phyloP scores from a whole-genome alignment of 148 eudicot species.

The Rhododendron ovatum region DNA sequence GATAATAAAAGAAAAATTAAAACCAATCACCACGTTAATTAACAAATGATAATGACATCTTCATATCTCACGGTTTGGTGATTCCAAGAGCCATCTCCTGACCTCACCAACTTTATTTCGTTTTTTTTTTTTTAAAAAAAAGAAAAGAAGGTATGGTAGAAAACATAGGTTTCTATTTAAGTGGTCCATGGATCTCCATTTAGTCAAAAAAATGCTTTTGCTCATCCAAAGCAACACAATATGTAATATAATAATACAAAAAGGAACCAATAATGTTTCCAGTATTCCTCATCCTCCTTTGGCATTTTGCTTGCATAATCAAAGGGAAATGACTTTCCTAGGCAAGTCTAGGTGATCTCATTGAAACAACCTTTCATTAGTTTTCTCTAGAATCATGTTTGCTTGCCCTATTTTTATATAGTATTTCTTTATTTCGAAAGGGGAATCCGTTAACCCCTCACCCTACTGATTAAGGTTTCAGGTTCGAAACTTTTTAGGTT shows the following conservation, averaged over 20 bases:
- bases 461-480: too few relatives aligned
- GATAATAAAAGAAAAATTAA: too few relatives aligned
- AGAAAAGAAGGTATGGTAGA: neutral
- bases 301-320: neutral
- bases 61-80: neutral
- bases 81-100: neutral
- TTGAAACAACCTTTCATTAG: neutral
- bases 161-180: neutral
- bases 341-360: neutral
- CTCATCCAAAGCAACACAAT: constrained; percentile 6
- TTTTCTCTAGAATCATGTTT: neutral
- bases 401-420: neutral
- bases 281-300: neutral
- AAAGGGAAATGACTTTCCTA: neutral
- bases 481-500: too few relatives aligned
- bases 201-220: constrained; percentile 10
- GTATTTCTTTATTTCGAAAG: neutral
- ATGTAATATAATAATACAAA: neutral
- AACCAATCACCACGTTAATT: neutral
- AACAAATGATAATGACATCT: neutral
- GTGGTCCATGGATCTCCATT: neutral
- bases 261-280: constrained; percentile 10
- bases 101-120: neutral
- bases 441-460: neutral
- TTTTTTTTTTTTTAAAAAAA: neutral